A percentile compares a stretch with the other conserved stretches of the same genome.
phyloP scores from a whole-genome alignment of 176 grass and related monocot species.

The Chrysopogon serrulatus region DNA sequence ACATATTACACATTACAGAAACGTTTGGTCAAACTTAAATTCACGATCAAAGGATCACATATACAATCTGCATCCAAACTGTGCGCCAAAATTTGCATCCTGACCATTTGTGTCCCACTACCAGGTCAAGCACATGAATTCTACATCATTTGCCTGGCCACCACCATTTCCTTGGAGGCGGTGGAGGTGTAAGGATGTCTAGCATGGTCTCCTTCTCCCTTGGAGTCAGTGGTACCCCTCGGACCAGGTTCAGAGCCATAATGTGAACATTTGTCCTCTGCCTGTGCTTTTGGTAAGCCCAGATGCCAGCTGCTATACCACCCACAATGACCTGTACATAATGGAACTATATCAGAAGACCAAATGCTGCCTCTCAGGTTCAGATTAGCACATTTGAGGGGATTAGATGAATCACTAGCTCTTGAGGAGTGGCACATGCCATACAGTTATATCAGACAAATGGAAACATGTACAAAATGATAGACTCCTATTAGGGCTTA shows the following conservation, averaged over 20 bases:
- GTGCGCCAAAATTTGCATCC: background rate
- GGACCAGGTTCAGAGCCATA: slow-evolving; percentile 80
- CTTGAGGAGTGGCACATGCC: background rate
- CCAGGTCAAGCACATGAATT: background rate
- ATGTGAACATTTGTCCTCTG: slow-evolving; percentile 85
- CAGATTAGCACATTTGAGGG: background rate
- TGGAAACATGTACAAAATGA: no score
- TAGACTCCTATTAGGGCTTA: slow-evolving; percentile 11
- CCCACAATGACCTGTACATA: slow-evolving; percentile 62
- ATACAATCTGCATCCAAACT: background rate
- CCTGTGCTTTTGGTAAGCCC: slow-evolving; percentile 81
- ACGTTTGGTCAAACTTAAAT: background rate
- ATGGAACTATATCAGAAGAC: background rate
- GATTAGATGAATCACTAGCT: background rate
- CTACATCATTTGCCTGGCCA: slow-evolving; percentile 38
- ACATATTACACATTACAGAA: background rate
- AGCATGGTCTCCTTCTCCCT: slow-evolving; percentile 88
- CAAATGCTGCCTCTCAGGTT: background rate
- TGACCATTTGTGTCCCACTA: background rate
- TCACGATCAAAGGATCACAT: background rate
- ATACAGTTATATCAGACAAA: no score
- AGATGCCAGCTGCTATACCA: slow-evolving; percentile 60
- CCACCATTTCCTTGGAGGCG: slow-evolving; percentile 37
- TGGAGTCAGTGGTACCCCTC: slow-evolving; percentile 79
- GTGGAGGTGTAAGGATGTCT: slow-evolving; percentile 69